phyloP scores from a whole-genome alignment of 78 protist species.

The Capsaspora owczarzaki region DNA sequence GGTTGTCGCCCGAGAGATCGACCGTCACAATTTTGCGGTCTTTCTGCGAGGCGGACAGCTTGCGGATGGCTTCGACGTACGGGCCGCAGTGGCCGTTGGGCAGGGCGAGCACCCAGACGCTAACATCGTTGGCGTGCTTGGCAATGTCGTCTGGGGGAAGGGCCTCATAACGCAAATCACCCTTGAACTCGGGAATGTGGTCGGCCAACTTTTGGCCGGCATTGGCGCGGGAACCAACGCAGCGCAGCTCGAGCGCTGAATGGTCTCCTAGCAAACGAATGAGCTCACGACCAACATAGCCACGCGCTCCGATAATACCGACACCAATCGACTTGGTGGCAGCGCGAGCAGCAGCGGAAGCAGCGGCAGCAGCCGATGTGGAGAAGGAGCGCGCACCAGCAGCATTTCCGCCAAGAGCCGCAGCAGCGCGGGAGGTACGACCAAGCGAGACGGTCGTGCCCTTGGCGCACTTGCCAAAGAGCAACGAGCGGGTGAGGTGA shows the following conservation, averaged over 20 bases:
- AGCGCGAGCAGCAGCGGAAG: neutral
- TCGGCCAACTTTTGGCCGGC: conserved; percentile 42
- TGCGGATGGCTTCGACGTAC: conserved; percentile 31
- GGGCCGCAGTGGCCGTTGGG: conserved; percentile 49
- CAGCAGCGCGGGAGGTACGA: neutral
- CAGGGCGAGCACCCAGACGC: conserved; percentile 60
- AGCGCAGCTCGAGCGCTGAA: conserved; percentile 34
- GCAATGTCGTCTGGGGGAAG: conserved; percentile 48
- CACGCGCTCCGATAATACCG: conserved; percentile 69
- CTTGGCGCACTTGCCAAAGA: neutral
- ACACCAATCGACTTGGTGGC: conserved; percentile 2
- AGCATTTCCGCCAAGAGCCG: neutral
- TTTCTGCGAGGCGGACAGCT: neutral
- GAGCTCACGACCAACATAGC: conserved; percentile 59
- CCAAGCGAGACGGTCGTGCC: neutral
- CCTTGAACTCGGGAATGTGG: conserved; percentile 34
- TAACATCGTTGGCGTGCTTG: conserved; percentile 21
- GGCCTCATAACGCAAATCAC: conserved; percentile 13
- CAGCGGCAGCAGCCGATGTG: neutral
- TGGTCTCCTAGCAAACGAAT: conserved; percentile 32
- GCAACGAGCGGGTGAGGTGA: neutral
- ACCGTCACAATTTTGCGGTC: conserved; percentile 25
- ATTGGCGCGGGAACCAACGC: conserved; percentile 42
- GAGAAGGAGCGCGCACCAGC: neutral
- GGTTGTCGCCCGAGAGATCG: conserved; percentile 41